phyloP scores from a whole-genome alignment of 352 stramenopile genomes.

The Phytophthora idaei region DNA sequence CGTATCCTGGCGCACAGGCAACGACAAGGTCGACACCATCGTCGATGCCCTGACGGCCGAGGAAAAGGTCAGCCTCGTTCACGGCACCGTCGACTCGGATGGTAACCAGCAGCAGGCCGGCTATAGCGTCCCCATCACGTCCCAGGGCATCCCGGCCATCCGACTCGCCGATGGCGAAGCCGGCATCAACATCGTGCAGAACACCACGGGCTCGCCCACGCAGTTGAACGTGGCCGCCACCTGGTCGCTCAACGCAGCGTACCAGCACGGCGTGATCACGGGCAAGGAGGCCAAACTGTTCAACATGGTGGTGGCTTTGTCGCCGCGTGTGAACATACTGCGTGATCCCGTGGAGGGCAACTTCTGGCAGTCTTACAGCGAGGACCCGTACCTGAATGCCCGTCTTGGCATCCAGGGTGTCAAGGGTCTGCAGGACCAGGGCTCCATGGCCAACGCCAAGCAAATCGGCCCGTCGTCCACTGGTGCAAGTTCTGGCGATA shows the following conservation, averaged over 20 bases:
- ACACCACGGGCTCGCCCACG: constrained; percentile 29
- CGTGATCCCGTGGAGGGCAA: constrained; percentile 31
- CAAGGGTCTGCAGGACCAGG: constrained; percentile 29
- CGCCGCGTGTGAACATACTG: constrained; percentile 40
- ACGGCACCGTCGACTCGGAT: constrained; percentile 28
- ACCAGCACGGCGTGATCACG: constrained; percentile 39
- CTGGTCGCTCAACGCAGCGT: constrained; percentile 33
- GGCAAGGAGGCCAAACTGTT: constrained; percentile 41
- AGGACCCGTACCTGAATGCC: constrained; percentile 39
- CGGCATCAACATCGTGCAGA: constrained; percentile 41
- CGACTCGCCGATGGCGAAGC: constrained; percentile 37
- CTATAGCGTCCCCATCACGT: constrained; percentile 31
- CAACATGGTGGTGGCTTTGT: constrained; percentile 35
- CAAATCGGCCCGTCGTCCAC: constrained; percentile 37
- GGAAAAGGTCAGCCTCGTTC: constrained; percentile 36
- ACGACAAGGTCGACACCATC: constrained; percentile 39
- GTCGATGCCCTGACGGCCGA: constrained; percentile 32
- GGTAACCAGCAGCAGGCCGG: constrained; percentile 40
- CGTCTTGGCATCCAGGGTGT: constrained; percentile 36
- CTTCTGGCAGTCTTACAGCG: constrained; percentile 44
- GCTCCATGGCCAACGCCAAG: constrained; percentile 41
- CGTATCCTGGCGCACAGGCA: constrained; percentile 36
- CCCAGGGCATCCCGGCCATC: constrained; percentile 29
- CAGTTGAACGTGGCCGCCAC: constrained; percentile 39
- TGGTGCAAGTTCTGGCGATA: constrained; percentile 27